Evolutionary conservation across 768 basidiomycete species (phyloP), one percentile per base, ranked within the genome.

Genomic region (Hericium rajendrae): DNA sequence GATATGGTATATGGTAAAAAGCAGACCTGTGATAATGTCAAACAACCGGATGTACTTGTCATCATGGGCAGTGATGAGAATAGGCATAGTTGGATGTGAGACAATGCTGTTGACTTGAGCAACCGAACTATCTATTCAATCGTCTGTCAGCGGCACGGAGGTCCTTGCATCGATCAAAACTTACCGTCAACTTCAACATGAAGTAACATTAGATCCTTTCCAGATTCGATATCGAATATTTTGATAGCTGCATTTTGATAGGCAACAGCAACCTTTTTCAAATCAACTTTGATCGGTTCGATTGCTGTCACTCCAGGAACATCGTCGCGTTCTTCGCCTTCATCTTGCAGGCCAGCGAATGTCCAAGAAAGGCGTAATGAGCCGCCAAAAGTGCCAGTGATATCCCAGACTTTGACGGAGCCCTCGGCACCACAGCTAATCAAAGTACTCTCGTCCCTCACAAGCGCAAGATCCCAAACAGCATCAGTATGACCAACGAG

Each of bases 401-500:
- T 86, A 64, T 93, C 91, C 94, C 95, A 98, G 13, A 95, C 83
- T 71, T 97, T 97, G 63, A 97, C 87, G 0, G 81, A 73, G 18
- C 94, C 94, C 68, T 98, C 95, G 4, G 94, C 89, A 49, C 90
- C 87, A 68, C 90, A 92, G 62, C 88, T 91, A 56, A 95, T 89
- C 43, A 98, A 78, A 8, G 87, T 85, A 57, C 81, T 83, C 68
- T 91, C 88, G 60, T 90, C 87, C 55, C 89, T 79, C 26, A 92
- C 81, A 20, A 95, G 80, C 10, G 89, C 86, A 53, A 98, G 74
- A 67, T 94, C 97, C 97, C 97, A 99, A 24, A 97, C 88, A 5
- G 92, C 92, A 68, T 99, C 94, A 4, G 92, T 91, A 69, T 97
- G 92, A 3, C 94, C 93, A 32, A 94, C 84, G 28, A 98, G 78